Base-by-base conservation (phyloP, 192 early-diverging fungal species). In the Entophlyctis helioformis region DNA sequence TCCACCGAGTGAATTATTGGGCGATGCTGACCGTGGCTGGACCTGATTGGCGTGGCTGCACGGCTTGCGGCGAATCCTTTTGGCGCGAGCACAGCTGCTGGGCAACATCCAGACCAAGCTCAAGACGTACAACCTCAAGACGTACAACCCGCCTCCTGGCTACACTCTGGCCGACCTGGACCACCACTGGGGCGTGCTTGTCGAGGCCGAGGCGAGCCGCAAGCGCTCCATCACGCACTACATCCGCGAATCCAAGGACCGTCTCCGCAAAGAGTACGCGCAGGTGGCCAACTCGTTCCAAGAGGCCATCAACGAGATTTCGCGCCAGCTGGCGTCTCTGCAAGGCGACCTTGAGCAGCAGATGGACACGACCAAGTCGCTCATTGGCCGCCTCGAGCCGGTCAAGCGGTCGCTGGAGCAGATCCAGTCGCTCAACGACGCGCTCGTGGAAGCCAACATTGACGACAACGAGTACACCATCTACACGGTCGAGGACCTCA, bases 81-180 rank as follows among this genome's bases (percentile, higher is more conserved):
- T n/a, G n/a, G n/a, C n/a, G n/a, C n/a, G n/a, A n/a, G n/a, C n/a
- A n/a, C 28, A 52, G 25, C 63, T 97, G 31, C 66, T 97, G 34
- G 85, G 92, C 18, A 94, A 97, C 54, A 94, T 97, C 53, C 88
- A 91, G 53, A 97, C 91, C 39, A 97, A 97, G 68, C 71, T 91
- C 16, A 89, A 85, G 53, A 97, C 94, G 0, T 97, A 97, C 59
- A 87, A 92, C 39, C 64, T 96, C 37, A 66, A 72, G 23, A 79
- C 88, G 12, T 97, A 93, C 55, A 52, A 65, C 44, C 90, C 94
- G 24, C 86, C 86, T 35, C 51, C 60, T 2, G 91, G 89, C 3
- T 54, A 85, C 28, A 71, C 76, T 3, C 59, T 72, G 16, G 43
- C n/a, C n/a, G 87, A 93, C 48, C 57, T 96, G n/a, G 84, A 89